Conservation (phyloP, 2,329 filamentous ascomycete genomes). For the Verruconis gallopava region DNA sequence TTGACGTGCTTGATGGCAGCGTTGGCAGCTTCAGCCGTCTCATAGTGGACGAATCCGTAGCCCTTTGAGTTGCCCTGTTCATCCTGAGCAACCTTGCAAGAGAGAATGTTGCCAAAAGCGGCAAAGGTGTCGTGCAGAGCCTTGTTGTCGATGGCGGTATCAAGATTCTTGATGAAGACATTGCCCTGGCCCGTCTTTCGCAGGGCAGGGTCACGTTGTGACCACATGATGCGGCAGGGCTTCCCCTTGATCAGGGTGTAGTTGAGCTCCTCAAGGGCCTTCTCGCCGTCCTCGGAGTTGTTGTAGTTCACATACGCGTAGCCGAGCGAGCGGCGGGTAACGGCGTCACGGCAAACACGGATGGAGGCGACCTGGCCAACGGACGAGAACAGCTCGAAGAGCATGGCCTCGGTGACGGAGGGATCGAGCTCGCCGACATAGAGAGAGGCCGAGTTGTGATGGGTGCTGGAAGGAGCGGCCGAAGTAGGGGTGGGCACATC, state of each 20-base stretch:
- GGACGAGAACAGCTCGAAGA: constrained; percentile 99
- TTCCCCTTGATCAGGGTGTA: constrained; percentile 98
- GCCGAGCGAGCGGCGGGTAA: constrained; percentile 94
- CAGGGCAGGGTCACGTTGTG: constrained; percentile 94
- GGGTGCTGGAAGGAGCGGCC: constrained; percentile 55
- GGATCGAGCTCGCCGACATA: constrained; percentile 98
- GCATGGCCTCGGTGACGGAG: constrained; percentile 98
- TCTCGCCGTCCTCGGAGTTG: constrained; percentile 89
- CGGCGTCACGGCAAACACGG: constrained; percentile 97
- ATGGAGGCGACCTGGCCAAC: constrained; percentile 98
- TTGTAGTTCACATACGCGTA: constrained; percentile 99
- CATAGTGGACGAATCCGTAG: constrained; percentile 98
- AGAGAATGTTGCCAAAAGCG: constrained; percentile 96
- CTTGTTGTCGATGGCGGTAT: constrained; percentile 99
- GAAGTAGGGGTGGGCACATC: constrained; percentile 61
- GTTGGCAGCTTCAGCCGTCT: constrained; percentile 92
- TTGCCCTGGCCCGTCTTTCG: constrained; percentile 99
- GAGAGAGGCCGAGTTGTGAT: constrained; percentile 91
- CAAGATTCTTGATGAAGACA: constrained; percentile 99
- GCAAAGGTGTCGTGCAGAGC: constrained; percentile 97
- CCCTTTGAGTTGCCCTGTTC: constrained; percentile 95
- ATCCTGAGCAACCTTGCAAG: constrained; percentile 98
- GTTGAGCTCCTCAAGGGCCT: constrained; percentile 97
- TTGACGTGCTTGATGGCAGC: constrained; percentile 99
- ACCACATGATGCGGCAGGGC: constrained; percentile 99